Evolutionary conservation across 768 basidiomycete species (phyloP), one percentile per base, ranked within the genome.

Genomic region (Kwoniella shandongensis): DNA sequence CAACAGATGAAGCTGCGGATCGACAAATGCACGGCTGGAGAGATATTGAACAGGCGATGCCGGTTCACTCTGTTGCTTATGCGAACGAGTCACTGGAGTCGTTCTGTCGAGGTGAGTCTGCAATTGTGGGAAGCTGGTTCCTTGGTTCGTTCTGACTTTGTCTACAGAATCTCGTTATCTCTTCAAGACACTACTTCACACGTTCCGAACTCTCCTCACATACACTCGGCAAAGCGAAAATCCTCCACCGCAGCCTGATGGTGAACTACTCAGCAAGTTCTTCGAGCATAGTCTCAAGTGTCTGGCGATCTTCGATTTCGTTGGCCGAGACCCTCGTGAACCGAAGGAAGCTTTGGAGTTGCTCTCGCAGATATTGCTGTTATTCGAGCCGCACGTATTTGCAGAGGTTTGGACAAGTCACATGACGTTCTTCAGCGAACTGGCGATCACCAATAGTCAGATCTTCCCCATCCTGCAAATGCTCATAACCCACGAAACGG

Each of bases 331-430:
- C 49, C 64, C 66, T 20, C 83, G 84, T 41, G 84, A 86, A 52
- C 81, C 81, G 53, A 83, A 86, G 49, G 92, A 97, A 71, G 86
- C 86, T 4, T 83, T 91, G 68, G 94, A 99, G 55, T 86, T 86
- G 81, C 79, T 88, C 48, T 83, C 83, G 4, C 82, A 84, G 76
- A 84, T 88, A 39, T 82, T 93, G 41, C 76, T 85, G 35, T 88
- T 92, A 73, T 83, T 93, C 66, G 88, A 96, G 69, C 80, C 88
- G 7, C 89, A 94, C 69, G 88, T 93, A 59, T 93, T 96, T 74
- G 88, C 94, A 75, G 91, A 96, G 78, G 89, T 97, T 29, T 94
- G 93, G 91, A 91, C 88, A 32, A 86, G 85, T 72, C 88, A 91
- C 73, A 88, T 98, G 79, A 86, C 85, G 25, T 87, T 92, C 74